These are phyloP conservation scores for Capniomyces stellatus DNA, from an alignment of 371 early-diverging fungal species.

Conservation along the genomic window DNA sequence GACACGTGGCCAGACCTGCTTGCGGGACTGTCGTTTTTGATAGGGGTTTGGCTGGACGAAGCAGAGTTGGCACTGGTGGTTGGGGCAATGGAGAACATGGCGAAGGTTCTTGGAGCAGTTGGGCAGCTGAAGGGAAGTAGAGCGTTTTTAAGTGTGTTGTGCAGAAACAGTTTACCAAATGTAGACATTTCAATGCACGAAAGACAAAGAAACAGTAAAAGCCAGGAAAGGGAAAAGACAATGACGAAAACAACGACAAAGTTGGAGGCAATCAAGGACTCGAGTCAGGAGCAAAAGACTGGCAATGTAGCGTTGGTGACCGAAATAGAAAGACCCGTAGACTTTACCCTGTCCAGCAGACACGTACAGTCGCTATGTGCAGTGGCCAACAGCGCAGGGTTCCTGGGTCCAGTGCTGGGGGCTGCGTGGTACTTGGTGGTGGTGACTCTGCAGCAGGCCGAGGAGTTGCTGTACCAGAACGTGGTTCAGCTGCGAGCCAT, in stretches of 20 bases:
- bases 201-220: conserved; percentile 1
- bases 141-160: conserved; percentile 66
- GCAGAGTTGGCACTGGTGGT: conserved; percentile 57
- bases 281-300: conserved; percentile 11
- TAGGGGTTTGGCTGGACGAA: conserved; percentile 59
- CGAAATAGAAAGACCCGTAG: conserved; percentile 4
- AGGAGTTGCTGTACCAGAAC: conserved; percentile 32
- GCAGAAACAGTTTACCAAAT: conserved; percentile 52
- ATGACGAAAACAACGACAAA: conserved; percentile 2
- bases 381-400: conserved; percentile 50
- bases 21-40: conserved; percentile 54
- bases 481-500: background rate
- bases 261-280: conserved; percentile 1
- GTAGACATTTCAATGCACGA: conserved; percentile 14
- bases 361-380: conserved; percentile 62
- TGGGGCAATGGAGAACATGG: conserved; percentile 54
- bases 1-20: conserved; percentile 69
- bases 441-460: conserved; percentile 75
- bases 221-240: background rate
- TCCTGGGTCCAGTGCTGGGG: conserved; percentile 52
- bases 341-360: conserved; percentile 29
- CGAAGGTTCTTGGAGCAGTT: conserved; percentile 67
- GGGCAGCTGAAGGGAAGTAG: conserved; percentile 61
- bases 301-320: conserved; percentile 8
- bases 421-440: conserved; percentile 73